phyloP scores from a whole-genome alignment of 768 basidiomycete genomes.

The Termitomyces sp. region DNA sequence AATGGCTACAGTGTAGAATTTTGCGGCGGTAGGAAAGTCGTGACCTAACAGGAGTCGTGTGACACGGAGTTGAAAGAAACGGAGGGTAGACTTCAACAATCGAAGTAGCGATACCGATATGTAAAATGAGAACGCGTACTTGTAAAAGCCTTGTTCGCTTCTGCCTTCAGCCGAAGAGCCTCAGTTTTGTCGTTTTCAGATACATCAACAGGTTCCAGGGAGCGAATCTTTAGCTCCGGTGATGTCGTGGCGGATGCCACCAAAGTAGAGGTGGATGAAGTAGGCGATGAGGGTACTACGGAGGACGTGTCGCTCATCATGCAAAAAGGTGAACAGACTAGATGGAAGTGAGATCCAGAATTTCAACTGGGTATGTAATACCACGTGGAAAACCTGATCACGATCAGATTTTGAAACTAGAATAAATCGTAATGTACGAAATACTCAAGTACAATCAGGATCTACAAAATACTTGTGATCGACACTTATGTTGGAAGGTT shows the following conservation, averaged over 20 bases:
- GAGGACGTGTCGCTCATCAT: conserved; percentile 28
- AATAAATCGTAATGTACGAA: not conserved
- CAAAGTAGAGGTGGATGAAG: conserved; percentile 39
- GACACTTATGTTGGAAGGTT: not conserved
- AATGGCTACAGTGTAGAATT: conserved; percentile 80
- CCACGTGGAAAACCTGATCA: conserved; percentile 6
- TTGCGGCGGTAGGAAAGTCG: conserved; percentile 71
- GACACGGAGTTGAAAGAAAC: not conserved
- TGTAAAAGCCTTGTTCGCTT: conserved; percentile 86
- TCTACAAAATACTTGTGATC: not conserved
- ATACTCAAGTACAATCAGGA: not conserved
- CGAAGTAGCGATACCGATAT: not conserved
- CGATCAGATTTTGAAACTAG: conserved; percentile 1
- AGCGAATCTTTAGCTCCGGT: conserved; percentile 49
- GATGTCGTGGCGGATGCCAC: conserved; percentile 50
- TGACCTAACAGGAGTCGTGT: conserved; percentile 37
- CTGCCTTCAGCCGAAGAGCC: conserved; percentile 69
- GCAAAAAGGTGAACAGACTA: not conserved
- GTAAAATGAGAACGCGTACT: conserved; percentile 34
- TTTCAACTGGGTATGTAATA: not conserved
- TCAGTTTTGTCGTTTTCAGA: conserved; percentile 66
- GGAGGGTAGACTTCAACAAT: not conserved
- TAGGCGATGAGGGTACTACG: conserved; percentile 34
- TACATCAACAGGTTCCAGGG: conserved; percentile 39
- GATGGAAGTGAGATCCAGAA: not conserved